Evolutionary conservation across 768 basidiomycete genomes (phyloP).

Genomic region (Leucosporidium creatinivorum): DNA sequence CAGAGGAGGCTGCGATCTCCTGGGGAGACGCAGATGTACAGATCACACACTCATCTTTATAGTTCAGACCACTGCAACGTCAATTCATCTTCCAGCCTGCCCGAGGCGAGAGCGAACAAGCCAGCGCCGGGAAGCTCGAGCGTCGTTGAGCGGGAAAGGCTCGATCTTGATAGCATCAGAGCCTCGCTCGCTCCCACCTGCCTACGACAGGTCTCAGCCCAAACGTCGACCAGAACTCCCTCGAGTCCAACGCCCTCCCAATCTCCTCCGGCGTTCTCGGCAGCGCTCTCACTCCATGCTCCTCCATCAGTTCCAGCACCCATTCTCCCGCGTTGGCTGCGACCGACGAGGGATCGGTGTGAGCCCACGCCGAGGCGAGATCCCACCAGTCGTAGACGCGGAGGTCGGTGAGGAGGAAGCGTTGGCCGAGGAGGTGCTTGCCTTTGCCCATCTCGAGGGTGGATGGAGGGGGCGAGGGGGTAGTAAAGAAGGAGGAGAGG

Average conservation of each 20-base stretch:
- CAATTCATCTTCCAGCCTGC: too few species aligned
- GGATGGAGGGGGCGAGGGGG: conserved; percentile 52
- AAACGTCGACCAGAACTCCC: conserved; percentile 53
- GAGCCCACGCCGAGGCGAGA: conserved; percentile 39
- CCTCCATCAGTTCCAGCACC: conserved; percentile 57
- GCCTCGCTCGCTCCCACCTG: conserved; percentile 17
- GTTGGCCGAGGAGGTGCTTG: neutral
- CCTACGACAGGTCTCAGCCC: conserved; percentile 32
- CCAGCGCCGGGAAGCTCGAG: too few species aligned
- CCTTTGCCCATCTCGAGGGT: neutral
- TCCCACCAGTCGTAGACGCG: conserved; percentile 61
- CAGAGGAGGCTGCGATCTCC: too few species aligned
- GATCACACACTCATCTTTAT: too few species aligned
- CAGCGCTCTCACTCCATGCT: conserved; percentile 49
- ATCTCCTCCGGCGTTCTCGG: conserved; percentile 51
- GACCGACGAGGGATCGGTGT: too few species aligned
- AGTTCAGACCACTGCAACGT: too few species aligned
- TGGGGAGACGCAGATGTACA: too few species aligned
- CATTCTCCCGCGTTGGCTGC: conserved; percentile 39
- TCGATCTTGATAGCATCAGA: too few species aligned
- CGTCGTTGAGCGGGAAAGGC: too few species aligned
- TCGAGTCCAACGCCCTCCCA: conserved; percentile 54
- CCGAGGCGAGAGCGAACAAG: too few species aligned
- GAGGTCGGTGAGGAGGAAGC: conserved; percentile 32
- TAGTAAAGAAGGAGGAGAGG: conserved; percentile 41